Evolutionary conservation across 371 early-diverging fungal species (phyloP).

Genomic region (Capillidium heterosporum): DNA sequence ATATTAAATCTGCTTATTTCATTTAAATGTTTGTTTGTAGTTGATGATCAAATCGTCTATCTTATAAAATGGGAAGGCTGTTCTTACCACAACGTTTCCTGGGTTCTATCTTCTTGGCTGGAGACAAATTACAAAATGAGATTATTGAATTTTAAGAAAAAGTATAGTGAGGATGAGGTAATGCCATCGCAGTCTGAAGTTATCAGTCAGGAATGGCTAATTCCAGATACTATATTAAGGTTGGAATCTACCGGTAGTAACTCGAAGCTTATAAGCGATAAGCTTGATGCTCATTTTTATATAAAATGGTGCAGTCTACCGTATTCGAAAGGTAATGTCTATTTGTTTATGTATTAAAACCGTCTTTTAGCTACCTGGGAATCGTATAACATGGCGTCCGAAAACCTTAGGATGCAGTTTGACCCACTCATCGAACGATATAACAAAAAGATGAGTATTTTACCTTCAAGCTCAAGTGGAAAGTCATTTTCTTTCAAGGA

Average conservation of each 20-base stretch:
- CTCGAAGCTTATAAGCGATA: neutral
- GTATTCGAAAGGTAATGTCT: neutral
- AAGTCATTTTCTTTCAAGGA: slow-evolving; percentile 18
- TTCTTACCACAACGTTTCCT: neutral
- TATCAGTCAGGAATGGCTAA: neutral
- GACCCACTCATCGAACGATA: neutral
- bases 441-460: neutral
- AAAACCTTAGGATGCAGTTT: neutral
- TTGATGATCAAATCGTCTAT: neutral
- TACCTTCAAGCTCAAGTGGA: neutral
- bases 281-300: neutral
- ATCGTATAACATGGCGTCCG: neutral
- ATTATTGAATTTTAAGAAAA: neutral
- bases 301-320: slow-evolving; percentile 7
- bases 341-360: neutral
- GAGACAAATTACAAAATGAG: neutral
- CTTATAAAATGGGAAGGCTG: neutral
- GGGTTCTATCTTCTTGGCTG: neutral
- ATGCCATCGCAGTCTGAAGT: neutral
- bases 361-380: neutral
- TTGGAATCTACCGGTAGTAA: neutral
- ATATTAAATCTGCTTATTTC: neutral
- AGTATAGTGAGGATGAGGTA: neutral
- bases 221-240: neutral
- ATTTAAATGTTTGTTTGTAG: neutral